A percentile compares a stretch with the other conserved stretches of the same genome.
Evolutionary conservation across 129 eudicot species (phyloP).

Genomic region (Glebionis coronaria): DNA sequence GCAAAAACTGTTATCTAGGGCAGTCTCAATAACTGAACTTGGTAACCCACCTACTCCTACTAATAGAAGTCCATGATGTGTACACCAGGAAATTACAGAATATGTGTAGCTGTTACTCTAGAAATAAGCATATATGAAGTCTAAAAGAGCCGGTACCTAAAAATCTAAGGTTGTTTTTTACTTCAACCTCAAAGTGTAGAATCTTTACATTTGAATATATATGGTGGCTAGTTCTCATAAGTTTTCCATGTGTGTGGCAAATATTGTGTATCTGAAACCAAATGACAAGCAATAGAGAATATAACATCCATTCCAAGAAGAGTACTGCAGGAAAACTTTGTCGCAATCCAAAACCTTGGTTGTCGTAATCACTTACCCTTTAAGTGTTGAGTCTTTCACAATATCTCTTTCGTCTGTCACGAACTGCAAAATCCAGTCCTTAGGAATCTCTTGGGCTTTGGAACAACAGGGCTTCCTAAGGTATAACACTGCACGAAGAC

Average conservation of each 20-base stretch:
- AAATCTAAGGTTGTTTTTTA: slow-evolving; percentile 86
- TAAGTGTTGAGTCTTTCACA: too few relatives aligned
- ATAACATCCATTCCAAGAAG: not conserved
- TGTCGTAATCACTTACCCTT: too few relatives aligned
- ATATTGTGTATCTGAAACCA: slow-evolving; percentile 71
- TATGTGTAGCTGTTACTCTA: not conserved
- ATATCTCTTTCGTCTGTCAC: too few relatives aligned
- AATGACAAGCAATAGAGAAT: slow-evolving; percentile 9
- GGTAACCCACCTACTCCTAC: slow-evolving; percentile 96
- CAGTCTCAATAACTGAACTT: slow-evolving; percentile 73
- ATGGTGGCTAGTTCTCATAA: slow-evolving; percentile 73
- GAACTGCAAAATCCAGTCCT: too few relatives aligned
- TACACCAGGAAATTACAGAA: not conserved
- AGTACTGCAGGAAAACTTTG: too few relatives aligned
- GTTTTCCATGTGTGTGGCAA: slow-evolving; percentile 94
- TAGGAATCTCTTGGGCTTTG: too few relatives aligned
- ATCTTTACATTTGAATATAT: slow-evolving; percentile 83
- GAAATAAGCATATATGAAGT: not conserved
- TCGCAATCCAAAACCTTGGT: too few relatives aligned
- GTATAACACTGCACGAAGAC: too few relatives aligned
- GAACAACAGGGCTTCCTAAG: too few relatives aligned
- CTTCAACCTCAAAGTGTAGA: slow-evolving; percentile 80
- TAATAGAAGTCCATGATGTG: slow-evolving; percentile 76
- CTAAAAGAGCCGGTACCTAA: slow-evolving; percentile 50
- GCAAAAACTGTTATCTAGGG: too few relatives aligned